Evolutionary conservation across 768 basidiomycete species (phyloP), one percentile per base, ranked within the genome.

Genomic region (Pleurotus sapidus): DNA sequence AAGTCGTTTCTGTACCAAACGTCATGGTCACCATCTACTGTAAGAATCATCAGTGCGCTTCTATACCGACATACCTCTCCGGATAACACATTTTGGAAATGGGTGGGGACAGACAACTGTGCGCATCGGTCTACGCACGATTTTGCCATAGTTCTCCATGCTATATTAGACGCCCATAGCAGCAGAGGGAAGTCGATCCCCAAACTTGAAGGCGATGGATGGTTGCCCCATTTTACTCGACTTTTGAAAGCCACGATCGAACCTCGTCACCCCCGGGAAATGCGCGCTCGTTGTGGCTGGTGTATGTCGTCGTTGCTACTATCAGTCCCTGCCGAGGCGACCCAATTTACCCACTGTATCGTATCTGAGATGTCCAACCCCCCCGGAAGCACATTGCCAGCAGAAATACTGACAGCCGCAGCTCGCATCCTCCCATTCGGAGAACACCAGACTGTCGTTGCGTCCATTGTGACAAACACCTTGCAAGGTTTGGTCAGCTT

Each of bases 401-500:
- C 58, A 4, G 72, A 77, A 34, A 48, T 69, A 4, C 59, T 78
- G 17, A 60, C 54, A 6, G 49, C 80, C n/a, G 77, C 71, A 1
- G 60, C 57, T 18, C 70, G 59, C 34, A 60, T 77, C 43, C 56
- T 60, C 37, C 53, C 49, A 4, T 57, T 42, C 6, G 30, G 53
- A 42, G 65, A 63, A 9, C 69, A 70, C 0, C 67, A 65, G 17
- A 42, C 54, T 23, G 30, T 69, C n/a, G 54, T 72, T 11, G 64
- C 65, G 2, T 63, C 46, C 23, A 58, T 84, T 7, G 64, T 78
- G 5, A 78, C 86, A 48, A 71, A 73, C 47, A 77, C 74, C 1
- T 63, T 87, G 63, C 78, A 82, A 54, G 83, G 83, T 79, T 76
- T 79, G 12, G 79, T 85, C 3, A 72, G 78, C 42, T 65, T 68